Evolutionary conservation across 768 basidiomycete species (phyloP).

Genomic region (Boletus huronensis): DNA sequence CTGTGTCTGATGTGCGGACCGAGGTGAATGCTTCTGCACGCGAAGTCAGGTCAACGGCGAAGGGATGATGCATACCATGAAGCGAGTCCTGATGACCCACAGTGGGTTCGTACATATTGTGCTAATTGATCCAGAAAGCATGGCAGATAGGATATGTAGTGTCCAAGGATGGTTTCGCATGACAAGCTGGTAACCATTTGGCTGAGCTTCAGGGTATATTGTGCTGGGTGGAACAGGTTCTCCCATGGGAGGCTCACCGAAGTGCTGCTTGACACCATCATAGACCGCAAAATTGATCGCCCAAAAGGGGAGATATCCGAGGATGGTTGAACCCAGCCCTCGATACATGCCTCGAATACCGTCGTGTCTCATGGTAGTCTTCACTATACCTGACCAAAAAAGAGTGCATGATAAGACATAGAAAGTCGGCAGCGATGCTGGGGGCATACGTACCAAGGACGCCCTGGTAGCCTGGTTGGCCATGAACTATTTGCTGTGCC

Average conservation of each 20-base stretch:
- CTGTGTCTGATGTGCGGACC: conserved; percentile 63
- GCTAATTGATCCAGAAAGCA: conserved; percentile 93
- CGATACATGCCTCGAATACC: conserved; percentile 91
- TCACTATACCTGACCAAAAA: conserved; percentile 45
- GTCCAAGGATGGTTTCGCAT: conserved; percentile 82
- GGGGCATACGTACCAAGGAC: conserved; percentile 54
- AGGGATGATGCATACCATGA: conserved; percentile 70
- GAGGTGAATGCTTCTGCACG: conserved; percentile 6
- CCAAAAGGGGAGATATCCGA: conserved; percentile 98
- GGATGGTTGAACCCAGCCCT: conserved; percentile 91
- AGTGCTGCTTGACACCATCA: conserved; percentile 86
- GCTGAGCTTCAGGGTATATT: conserved; percentile 78
- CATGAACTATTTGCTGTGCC: conserved; percentile 75
- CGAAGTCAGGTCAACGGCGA: background rate
- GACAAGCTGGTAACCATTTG: conserved; percentile 80
- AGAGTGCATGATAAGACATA: conserved; percentile 13
- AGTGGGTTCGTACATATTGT: conserved; percentile 93
- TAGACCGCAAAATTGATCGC: conserved; percentile 99
- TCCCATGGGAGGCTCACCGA: conserved; percentile 64
- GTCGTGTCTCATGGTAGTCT: conserved; percentile 54
- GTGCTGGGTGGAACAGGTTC: conserved; percentile 36
- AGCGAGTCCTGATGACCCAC: conserved; percentile 99
- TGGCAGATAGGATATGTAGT: conserved; percentile 89
- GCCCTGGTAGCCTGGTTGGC: conserved; percentile 73
- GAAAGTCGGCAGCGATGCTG: conserved; percentile 4